Conservation (phyloP, 1,284 basidiomycete genomes). For the Porphyrellus sp. region DNA sequence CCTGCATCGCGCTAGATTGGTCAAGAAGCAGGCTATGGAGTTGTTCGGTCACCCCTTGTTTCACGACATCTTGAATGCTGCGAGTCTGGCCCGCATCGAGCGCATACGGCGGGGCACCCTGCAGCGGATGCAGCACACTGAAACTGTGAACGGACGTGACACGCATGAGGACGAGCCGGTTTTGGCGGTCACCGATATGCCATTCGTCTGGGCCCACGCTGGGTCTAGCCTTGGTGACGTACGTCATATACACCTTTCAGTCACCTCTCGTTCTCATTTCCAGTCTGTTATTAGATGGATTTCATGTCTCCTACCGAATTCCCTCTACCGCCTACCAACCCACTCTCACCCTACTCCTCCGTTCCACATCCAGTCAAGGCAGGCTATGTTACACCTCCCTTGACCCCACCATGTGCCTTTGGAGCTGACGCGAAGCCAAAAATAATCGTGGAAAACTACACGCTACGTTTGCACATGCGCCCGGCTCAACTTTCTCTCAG, state of each 20-base stretch:
- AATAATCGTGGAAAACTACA: not conserved
- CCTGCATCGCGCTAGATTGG: conserved; percentile 36
- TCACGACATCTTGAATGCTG: conserved; percentile 40
- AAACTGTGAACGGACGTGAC: not conserved
- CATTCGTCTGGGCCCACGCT: not conserved
- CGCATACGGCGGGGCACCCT: conserved; percentile 19
- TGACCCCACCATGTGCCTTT: not conserved
- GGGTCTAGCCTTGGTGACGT: not conserved
- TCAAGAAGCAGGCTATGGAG: conserved; percentile 38
- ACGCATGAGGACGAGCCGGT: not conserved
- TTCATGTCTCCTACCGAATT: conserved; percentile 14
- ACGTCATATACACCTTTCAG: not conserved
- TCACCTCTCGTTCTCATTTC: not conserved
- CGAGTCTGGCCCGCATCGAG: conserved; percentile 30
- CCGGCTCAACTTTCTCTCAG: not conserved
- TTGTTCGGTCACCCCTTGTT: conserved; percentile 45
- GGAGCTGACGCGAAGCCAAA: not conserved
- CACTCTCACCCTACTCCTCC: conserved; percentile 19
- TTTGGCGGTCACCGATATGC: not conserved
- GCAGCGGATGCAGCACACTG: conserved; percentile 13
- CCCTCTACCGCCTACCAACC: conserved; percentile 19
- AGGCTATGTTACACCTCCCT: conserved; percentile 20
- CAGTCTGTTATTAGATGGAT: not conserved
- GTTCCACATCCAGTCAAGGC: conserved; percentile 16
- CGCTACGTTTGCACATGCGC: not conserved